A percentile compares a stretch with the other conserved stretches of the same genome.
phyloP scores from a whole-genome alignment of 345 rosid genomes.

The Triadica sebifera region DNA sequence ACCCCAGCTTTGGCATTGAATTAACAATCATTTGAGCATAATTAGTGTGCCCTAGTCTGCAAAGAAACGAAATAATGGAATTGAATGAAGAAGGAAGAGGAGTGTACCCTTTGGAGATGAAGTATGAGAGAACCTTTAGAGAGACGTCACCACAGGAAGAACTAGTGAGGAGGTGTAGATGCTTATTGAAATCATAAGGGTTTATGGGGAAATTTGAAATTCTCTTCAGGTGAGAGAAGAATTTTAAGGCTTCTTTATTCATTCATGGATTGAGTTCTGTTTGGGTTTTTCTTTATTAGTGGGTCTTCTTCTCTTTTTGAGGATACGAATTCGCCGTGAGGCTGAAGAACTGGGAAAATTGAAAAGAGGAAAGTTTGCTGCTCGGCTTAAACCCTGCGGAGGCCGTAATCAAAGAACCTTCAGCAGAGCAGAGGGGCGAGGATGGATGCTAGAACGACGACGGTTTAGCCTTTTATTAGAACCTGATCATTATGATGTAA shows the following conservation, averaged over 20 bases:
- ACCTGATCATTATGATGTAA: too few relatives aligned
- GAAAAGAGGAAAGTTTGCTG: too few relatives aligned
- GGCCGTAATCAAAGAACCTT: too few relatives aligned
- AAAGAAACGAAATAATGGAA: slow-evolving; percentile 35
- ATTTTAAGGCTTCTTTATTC: slow-evolving; percentile 33
- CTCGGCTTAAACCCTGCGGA: too few relatives aligned
- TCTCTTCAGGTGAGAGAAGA: slow-evolving; percentile 33
- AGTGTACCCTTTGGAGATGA: slow-evolving; percentile 37
- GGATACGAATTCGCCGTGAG: neutral
- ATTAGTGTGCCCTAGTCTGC: slow-evolving; percentile 28
- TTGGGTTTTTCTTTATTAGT: neutral
- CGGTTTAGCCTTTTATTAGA: too few relatives aligned
- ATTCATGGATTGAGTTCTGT: slow-evolving; percentile 25
- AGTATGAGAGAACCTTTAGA: slow-evolving; percentile 36
- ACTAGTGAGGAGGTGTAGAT: slow-evolving; percentile 36
- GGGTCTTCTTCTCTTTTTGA: neutral
- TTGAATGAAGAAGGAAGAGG: slow-evolving; percentile 50
- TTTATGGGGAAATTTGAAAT: slow-evolving; percentile 18
- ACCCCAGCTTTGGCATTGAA: slow-evolving; percentile 35
- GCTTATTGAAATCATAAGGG: slow-evolving; percentile 35
- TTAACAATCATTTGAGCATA: slow-evolving; percentile 33
- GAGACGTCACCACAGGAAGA: slow-evolving; percentile 39
- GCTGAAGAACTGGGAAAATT: too few relatives aligned
- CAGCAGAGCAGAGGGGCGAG: too few relatives aligned
- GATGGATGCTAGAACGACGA: too few relatives aligned